phyloP scores from a whole-genome alignment of 2,329 filamentous ascomycete genomes.

The Phialocephala subalpina region DNA sequence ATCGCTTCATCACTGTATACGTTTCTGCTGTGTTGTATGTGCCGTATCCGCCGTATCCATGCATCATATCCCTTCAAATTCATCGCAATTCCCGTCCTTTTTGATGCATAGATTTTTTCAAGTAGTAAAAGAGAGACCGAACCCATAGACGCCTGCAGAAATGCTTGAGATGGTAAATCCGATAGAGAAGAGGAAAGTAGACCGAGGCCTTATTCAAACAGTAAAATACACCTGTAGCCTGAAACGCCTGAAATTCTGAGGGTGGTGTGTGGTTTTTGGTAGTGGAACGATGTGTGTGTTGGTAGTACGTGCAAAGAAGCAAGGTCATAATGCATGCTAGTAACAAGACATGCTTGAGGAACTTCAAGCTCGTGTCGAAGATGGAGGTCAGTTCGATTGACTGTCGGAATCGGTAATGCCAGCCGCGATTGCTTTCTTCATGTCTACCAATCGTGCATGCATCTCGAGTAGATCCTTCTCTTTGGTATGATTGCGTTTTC shows the following conservation, averaged over 20 bases:
- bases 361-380: no score
- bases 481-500: conserved; percentile 58
- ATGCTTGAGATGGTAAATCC: background rate
- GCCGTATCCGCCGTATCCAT: background rate
- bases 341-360: background rate
- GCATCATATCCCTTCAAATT: background rate
- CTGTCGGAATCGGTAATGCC: conserved; percentile 34
- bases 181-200: background rate
- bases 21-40: background rate
- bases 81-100: background rate
- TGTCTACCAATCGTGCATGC: conserved; percentile 59
- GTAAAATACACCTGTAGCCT: conserved; percentile 8
- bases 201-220: background rate
- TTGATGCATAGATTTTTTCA: background rate
- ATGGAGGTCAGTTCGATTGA: background rate
- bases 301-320: background rate
- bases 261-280: background rate
- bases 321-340: background rate
- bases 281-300: background rate
- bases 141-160: conserved; percentile 3
- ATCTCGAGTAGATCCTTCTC: conserved; percentile 60
- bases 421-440: conserved; percentile 63
- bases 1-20: background rate
- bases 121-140: background rate
- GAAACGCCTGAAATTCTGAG: background rate